Base-by-base conservation (phyloP, 116 monocot species). In the Iris pallida region DNA sequence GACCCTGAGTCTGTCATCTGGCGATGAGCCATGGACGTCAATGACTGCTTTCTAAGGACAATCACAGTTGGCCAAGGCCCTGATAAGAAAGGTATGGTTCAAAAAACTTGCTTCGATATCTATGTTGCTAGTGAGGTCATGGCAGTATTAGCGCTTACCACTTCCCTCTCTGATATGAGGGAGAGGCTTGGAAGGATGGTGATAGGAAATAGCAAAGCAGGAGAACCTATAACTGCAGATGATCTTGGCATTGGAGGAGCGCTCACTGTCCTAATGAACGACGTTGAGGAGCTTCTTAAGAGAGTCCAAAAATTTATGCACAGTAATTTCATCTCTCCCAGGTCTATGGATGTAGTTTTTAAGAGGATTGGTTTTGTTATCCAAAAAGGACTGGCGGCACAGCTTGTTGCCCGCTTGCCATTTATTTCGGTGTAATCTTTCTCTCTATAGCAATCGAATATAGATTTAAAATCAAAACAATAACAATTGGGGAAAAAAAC, bases 21-120 rank as follows among this genome's bases (percentile, higher is more conserved):
- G 97, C 81, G 92, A 75, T 74, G 97, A 71, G 97, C 92, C 42
- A 88, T 92, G 92, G 97, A 97, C 73, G 88, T 92, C 43, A 97
- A 97, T 70, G 97, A 97, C 44, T 79, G 90, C 1, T 97, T 97
- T 49, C 70, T 97, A 63, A 79, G 92, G 51, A 92, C 90, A 79
- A 97, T 92, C 20, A 92, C 87, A 6, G 12, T 90, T 16, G 97
- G 92, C 19, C 93, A 97, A 81, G 92, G 92, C 5, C 90, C 97
- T 12, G 88, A 97, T 4, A 87, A 97, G 57, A 92, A 92, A 69
- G 97, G 90, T 18, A 97, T 97, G 92, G 41, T 71, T 5, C 78
- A 92, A 56, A 90, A 97, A 60, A 97, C 92, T 45, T 78, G 87
- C 4, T 97, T 92, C 71, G 97, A 97, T 53, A 92, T 97, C 62